Base-by-base conservation (phyloP, 306 rosid species). In the Cotoneaster glaucophyllus region DNA sequence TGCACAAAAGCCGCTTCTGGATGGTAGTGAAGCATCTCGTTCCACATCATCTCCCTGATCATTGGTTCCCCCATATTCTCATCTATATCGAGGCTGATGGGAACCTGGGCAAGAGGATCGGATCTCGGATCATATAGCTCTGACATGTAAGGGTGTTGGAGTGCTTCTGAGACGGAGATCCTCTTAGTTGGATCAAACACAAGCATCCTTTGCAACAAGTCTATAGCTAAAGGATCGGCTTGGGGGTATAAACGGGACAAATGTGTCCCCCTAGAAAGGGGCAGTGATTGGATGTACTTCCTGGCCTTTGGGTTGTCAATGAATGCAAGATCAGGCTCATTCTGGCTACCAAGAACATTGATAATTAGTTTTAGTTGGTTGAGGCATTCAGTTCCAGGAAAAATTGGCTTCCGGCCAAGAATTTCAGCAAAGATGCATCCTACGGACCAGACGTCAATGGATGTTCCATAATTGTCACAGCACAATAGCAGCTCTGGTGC, bases 401-500 rank as follows among this genome's bases (percentile, higher is more conserved):
- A 90, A 62, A 91, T 79, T 69, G 98, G 96, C 66, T 88, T 86
- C 71, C 97, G 84, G 19, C 96, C 96, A 57, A 94, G 97, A 83
- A 91, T 87, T 82, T 94, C 97, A 71, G 96, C 96, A 74, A 94
- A 94, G 80, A 94, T 90, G 81, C 98, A 94, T 78, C 98, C 97
- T 12, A 90, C 95, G 28, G 96, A 91, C 98, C 98, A 94, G 14
- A 91, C 85, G n/a, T 91, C 97, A 19, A 94, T 91, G 58, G 96
- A 91, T 56, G 94, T 85, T 77, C 98, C 98, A 29, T 94, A 94
- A 81, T 83, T 88, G 84, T 90, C 91, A 75, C 94, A 90, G 74
- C 90, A 71, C 54, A 94, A 70, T 11, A 94, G 89, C 63, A 94
- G 90, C 87, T 94, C 98, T 1, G 97, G 98, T 10, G 98, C 97